Base-by-base conservation (phyloP, 2,329 filamentous ascomycete species). In the Lecanicillium sp. region DNA sequence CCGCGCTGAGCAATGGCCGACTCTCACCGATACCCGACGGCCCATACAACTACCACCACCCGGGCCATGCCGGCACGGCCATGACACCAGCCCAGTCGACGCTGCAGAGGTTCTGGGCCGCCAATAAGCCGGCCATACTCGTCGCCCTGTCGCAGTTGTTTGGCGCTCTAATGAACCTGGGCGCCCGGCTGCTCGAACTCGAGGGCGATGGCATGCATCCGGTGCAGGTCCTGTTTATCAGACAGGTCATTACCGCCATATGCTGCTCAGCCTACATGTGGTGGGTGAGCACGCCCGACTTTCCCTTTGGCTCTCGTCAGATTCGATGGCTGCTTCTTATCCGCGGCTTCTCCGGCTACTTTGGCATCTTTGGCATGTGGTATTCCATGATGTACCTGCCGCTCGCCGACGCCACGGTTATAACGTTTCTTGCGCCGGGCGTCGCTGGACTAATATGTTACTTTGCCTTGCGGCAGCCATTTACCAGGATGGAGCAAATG, bases 341-440 rank as follows among this genome's bases (percentile, higher is more conserved):
- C 9, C 71, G 88, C 50, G 86, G 85, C 1, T 57, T 84, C 3
- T 71, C 71, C 20, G 88, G 87, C n/a, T 74, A 72, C 54, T 84
- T 87, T 55, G 87, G 86, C 10, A 81, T 94, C 4, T 89, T 81
- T 56, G 84, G 84, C 27, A 75, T 92, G 62, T 94, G 68, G 69
- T 71, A 64, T 46, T 71, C 65, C 10, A 72, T 72, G 41, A 74
- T 85, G 54, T 94, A 94, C 51, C 74, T 95, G 3, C 85, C 87
- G 1, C 71, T 95, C 3, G 84, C 87, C 13, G 88, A 95, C 56
- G 87, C 88, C 3, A 92, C 86, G 0, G 88, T 95, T 25, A 82
- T 96, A 38, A 92, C 87, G 8, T 96, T 95, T 55, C 71, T 95
- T 5, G 77, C 84, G 0, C 89, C 89, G 0, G 82, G 81, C 12